Evolutionary conservation across 768 basidiomycete genomes (phyloP), one percentile per base, ranked within the genome.

Genomic region (Cytidiella melzeri): DNA sequence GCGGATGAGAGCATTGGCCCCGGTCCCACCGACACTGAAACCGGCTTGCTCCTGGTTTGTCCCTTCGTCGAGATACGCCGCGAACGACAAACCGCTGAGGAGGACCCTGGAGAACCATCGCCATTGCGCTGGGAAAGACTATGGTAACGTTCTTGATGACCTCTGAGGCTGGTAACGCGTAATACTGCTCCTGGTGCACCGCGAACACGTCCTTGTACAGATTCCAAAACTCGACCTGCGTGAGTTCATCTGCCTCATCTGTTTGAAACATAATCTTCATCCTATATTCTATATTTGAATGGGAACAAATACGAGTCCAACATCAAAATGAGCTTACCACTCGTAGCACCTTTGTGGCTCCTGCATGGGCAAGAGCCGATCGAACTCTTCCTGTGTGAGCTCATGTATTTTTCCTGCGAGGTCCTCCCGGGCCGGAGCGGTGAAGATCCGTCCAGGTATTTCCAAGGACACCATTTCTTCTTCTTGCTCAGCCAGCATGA

Each of bases 221-320:
- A 49, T 81, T 91, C 94, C 95, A 99, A 60, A 99, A 91, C 48
- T 90, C 84, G 27, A 95, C 92, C 65, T 98, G 96, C 1, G 91
- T 92, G 41, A 97, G 70, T 60, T 93, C 88, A 3, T 86, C 81
- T 3, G 86, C 82, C 1, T 83, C 66, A 52, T 84, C 83, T 15
- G 83, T 72, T 13, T 85, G 74, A 58, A 94, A 97, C 75, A 91
- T 87, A n/a, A 75, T 67, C 61, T 81, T 83, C 88, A 99, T 95
- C 95, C 95, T 61, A 43, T 15, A 13, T 40, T 19, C 28, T 39
- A 30, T 24, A 25, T 5, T 5, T 41, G 13, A n/a, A n/a, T n/a
- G n/a, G n/a, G n/a, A n/a, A n/a, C 3, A 27, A 24, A 23, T 27
- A 13, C 24, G 47, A 19, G 27, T 52, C 3, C n/a, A 40, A 25